Conservation (phyloP, 805 yeast species). For the Hanseniaspora mollemarum region DNA sequence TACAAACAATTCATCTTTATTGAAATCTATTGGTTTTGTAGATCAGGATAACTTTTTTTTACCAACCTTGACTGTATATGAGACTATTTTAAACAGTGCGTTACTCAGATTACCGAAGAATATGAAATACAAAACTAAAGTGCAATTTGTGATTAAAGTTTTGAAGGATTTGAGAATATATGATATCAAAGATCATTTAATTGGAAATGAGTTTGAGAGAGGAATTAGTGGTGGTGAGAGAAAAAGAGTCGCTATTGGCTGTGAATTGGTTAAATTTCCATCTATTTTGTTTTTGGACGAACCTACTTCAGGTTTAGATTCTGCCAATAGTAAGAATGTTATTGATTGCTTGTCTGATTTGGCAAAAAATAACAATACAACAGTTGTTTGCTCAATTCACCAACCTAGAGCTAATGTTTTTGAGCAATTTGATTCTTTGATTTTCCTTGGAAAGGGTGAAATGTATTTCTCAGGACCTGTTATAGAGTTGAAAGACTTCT, state of each 20-base stretch:
- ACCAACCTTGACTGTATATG: conserved; percentile 90
- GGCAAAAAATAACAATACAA: conserved; percentile 70
- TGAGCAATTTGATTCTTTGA: conserved; percentile 70
- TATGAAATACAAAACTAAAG: conserved; percentile 65
- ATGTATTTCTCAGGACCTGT: conserved; percentile 82
- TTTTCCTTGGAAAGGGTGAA: conserved; percentile 73
- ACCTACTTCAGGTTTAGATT: conserved; percentile 91
- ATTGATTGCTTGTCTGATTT: conserved; percentile 71
- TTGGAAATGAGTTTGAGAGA: conserved; percentile 79
- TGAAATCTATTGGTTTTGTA: conserved; percentile 75
- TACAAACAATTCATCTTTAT: conserved; percentile 6
- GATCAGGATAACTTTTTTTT: conserved; percentile 88
- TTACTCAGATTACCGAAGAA: conserved; percentile 69
- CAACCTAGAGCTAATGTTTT: conserved; percentile 96
- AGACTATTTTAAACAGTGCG: conserved; percentile 88
- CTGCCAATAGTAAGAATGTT: conserved; percentile 86
- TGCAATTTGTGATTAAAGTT: conserved; percentile 70
- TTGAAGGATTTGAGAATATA: conserved; percentile 74
- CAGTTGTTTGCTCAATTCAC: conserved; percentile 86
- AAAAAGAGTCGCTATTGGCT: conserved; percentile 83
- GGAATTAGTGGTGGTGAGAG: conserved; percentile 83
- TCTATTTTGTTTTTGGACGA: conserved; percentile 75
- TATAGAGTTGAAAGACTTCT: conserved; percentile 61
- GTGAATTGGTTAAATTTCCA: conserved; percentile 84
- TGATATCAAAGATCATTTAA: conserved; percentile 68